Evolutionary conservation across 1,139 yeast species (phyloP).

Genomic region (Yamadazyma diddensiae): DNA sequence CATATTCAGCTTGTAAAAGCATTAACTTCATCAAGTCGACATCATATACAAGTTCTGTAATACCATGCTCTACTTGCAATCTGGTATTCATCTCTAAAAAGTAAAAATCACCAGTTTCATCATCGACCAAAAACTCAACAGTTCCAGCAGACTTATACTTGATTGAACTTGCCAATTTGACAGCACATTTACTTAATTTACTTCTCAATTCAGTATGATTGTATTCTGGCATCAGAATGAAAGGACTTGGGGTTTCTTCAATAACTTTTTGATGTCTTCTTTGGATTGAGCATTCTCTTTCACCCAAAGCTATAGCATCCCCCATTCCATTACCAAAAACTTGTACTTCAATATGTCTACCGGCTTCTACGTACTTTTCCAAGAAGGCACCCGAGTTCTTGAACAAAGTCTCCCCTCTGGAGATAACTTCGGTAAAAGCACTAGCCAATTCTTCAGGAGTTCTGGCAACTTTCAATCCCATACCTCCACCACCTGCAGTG

Average conservation of each 20-base stretch:
- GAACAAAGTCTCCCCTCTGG: conserved; percentile 41
- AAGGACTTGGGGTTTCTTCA: conserved; percentile 46
- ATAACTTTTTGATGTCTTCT: conserved; percentile 50
- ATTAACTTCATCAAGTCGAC: conserved; percentile 32
- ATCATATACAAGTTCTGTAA: conserved; percentile 31
- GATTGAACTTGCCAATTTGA: conserved; percentile 22
- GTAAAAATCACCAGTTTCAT: conserved; percentile 26
- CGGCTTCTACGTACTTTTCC: conserved; percentile 42
- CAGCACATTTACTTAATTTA: conserved; percentile 23
- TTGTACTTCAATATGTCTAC: conserved; percentile 48
- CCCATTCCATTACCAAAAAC: conserved; percentile 45
- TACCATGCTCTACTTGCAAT: conserved; percentile 38
- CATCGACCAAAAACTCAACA: conserved; percentile 34
- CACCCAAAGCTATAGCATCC: conserved; percentile 42
- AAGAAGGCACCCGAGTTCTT: conserved; percentile 42
- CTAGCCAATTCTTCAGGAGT: conserved; percentile 27
- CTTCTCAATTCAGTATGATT: conserved; percentile 14
- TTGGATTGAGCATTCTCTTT: conserved; percentile 48
- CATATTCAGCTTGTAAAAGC: conserved; percentile 32
- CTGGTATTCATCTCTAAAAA: conserved; percentile 36
- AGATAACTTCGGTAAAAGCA: conserved; percentile 35
- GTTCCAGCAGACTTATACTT: conserved; percentile 37
- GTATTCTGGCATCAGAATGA: conserved; percentile 17
- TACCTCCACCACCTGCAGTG: conserved; percentile 54
- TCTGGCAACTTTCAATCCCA: conserved; percentile 44